Percentiles rank a stretch among this genome's conserved stretches.
These are phyloP conservation scores for Suillus decipiens DNA, from an alignment of 768 basidiomycete species.

Conservation along the genomic window DNA sequence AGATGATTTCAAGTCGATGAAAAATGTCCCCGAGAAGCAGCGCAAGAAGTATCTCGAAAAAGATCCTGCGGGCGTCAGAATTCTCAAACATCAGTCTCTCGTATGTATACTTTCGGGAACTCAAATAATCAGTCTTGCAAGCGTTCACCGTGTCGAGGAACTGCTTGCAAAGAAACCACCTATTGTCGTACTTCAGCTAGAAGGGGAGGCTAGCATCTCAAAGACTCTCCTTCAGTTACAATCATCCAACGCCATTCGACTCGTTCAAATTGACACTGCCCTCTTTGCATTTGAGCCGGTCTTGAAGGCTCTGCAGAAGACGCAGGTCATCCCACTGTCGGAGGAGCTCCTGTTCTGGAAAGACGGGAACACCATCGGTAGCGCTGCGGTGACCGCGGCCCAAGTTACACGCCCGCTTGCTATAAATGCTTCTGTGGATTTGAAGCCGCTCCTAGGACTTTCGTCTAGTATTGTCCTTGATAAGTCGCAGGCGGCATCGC, in stretches of 20 bases:
- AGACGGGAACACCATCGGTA: constrained; percentile 19
- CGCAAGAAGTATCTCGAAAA: constrained; percentile 41
- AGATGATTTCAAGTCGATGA: constrained; percentile 40
- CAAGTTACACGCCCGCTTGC: constrained; percentile 32
- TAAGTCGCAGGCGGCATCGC: constrained; percentile 43
- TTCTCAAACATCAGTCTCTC: constrained; percentile 56
- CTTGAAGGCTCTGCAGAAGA: constrained; percentile 54
- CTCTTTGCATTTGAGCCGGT: constrained; percentile 66
- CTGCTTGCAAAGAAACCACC: constrained; percentile 50
- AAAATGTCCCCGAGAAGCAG: constrained; percentile 35
- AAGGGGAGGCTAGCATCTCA: constrained; percentile 40
- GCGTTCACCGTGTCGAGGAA: constrained; percentile 54
- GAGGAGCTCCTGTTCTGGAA: constrained; percentile 59
- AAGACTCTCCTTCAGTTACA: constrained; percentile 45
- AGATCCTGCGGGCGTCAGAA: constrained; percentile 33
- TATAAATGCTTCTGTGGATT: constrained; percentile 38
- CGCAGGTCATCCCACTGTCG: constrained; percentile 45
- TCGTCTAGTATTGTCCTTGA: constrained; percentile 50
- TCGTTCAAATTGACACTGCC: constrained; percentile 61
- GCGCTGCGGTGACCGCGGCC: constrained; percentile 12
- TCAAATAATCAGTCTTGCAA: constrained; percentile 53
- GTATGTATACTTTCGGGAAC: constrained; percentile 52
- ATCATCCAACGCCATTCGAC: constrained; percentile 35
- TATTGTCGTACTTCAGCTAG: constrained; percentile 53
- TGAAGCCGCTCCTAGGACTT: constrained; percentile 40